Percentiles rank a stretch among this genome's conserved stretches.
phyloP scores from a whole-genome alignment of 2,329 filamentous ascomycete species.

The Aspergillus spinulosporus region DNA sequence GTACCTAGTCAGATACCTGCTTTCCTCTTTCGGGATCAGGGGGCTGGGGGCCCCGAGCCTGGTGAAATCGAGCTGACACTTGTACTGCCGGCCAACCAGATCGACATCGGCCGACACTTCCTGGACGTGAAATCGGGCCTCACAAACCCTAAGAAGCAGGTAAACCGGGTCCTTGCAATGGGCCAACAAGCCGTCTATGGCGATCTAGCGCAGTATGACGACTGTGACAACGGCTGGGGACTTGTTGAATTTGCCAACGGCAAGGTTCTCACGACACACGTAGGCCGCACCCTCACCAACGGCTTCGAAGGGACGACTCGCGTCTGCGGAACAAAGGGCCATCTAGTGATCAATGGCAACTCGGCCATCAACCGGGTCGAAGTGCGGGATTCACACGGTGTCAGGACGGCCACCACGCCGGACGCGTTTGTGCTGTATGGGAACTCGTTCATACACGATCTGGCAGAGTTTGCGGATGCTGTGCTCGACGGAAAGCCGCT shows the following conservation, averaged over 20 bases:
- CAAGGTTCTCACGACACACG: slow-evolving; percentile 38
- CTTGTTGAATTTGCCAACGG: slow-evolving; percentile 42
- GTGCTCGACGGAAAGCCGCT: slow-evolving; percentile 6
- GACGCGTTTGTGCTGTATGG: slow-evolving; percentile 14
- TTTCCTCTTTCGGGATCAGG: background rate
- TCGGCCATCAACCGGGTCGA: background rate
- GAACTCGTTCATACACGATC: slow-evolving; percentile 8
- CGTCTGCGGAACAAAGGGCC: slow-evolving; percentile 26
- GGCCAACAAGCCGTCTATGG: slow-evolving; percentile 11
- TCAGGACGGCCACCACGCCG: background rate
- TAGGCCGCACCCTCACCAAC: slow-evolving; percentile 40
- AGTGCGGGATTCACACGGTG: background rate
- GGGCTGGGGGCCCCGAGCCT: no score
- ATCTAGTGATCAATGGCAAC: no score
- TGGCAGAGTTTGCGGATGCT: slow-evolving; percentile 11
- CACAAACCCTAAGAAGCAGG: slow-evolving; percentile 13
- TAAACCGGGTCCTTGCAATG: slow-evolving; percentile 13
- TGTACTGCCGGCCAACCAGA: background rate
- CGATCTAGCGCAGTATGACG: slow-evolving; percentile 11
- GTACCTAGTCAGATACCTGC: no score
- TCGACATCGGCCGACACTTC: slow-evolving; percentile 11
- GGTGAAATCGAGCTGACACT: no score
- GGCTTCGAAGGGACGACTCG: slow-evolving; percentile 38
- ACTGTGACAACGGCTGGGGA: slow-evolving; percentile 30
- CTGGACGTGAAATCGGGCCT: slow-evolving; percentile 12